A percentile compares a stretch with the other conserved stretches of the same genome.
These are phyloP conservation scores for Ogataea trehaloabstinens DNA, from an alignment of 805 yeast genomes.

Conservation along the genomic window DNA sequence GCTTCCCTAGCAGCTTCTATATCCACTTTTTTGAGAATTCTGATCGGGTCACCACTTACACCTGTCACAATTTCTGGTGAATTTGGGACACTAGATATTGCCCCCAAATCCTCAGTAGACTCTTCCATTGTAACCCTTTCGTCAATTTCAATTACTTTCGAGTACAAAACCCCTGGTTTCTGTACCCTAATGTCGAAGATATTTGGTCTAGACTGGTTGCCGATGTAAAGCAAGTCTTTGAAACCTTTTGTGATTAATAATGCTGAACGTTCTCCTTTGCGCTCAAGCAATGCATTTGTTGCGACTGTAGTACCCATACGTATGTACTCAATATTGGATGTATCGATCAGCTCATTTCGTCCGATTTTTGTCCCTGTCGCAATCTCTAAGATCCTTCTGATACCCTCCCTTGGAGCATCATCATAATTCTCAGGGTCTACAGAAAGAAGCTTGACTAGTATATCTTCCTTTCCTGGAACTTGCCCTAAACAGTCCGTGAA, in stretches of 20 bases:
- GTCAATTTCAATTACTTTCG: slow-evolving; percentile 74
- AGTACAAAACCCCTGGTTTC: slow-evolving; percentile 68
- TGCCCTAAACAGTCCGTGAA: slow-evolving; percentile 70
- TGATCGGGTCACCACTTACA: slow-evolving; percentile 61
- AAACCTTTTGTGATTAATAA: slow-evolving; percentile 84
- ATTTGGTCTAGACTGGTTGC: slow-evolving; percentile 86
- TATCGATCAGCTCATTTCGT: slow-evolving; percentile 55
- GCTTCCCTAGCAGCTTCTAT: slow-evolving; percentile 36
- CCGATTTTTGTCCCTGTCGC: slow-evolving; percentile 53
- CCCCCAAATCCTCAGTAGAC: slow-evolving; percentile 66
- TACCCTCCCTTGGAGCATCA: slow-evolving; percentile 91
- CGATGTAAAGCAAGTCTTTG: slow-evolving; percentile 74
- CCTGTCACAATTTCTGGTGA: slow-evolving; percentile 46
- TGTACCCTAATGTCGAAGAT: slow-evolving; percentile 77
- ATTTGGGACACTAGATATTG: slow-evolving; percentile 19
- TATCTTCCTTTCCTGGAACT: slow-evolving; percentile 53
- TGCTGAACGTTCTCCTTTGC: slow-evolving; percentile 86
- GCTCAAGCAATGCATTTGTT: slow-evolving; percentile 85
- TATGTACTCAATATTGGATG: slow-evolving; percentile 59
- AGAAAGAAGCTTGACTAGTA: slow-evolving; percentile 71
- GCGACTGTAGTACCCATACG: slow-evolving; percentile 95
- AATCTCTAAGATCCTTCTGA: slow-evolving; percentile 67
- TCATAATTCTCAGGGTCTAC: slow-evolving; percentile 82
- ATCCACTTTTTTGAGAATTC: slow-evolving; percentile 53
- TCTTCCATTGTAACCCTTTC: slow-evolving; percentile 87